Conservation (phyloP, 345 rosid species). For the Eucalyptus microcorys region DNA sequence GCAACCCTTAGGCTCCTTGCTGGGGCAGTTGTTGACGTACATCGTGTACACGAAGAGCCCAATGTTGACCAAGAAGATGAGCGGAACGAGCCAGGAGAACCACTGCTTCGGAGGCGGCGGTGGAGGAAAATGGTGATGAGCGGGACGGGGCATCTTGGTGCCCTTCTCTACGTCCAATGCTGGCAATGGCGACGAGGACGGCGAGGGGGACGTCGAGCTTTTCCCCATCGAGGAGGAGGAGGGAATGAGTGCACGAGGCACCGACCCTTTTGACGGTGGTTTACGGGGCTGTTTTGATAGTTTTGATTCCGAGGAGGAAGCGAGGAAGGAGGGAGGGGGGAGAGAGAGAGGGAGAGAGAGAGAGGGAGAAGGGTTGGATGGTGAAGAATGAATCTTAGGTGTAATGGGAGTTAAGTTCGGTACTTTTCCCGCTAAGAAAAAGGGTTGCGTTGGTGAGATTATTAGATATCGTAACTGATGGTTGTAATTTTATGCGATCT, state of each 20-base stretch:
- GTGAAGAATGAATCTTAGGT: slow-evolving; percentile 4
- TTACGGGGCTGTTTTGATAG: not conserved
- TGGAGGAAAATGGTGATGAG: slow-evolving; percentile 20
- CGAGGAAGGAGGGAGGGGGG: not conserved
- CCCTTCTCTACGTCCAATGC: slow-evolving; percentile 10
- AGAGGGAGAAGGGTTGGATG: slow-evolving; percentile 1
- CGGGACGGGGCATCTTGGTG: not conserved
- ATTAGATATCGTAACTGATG: not conserved
- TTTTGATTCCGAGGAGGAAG: not conserved
- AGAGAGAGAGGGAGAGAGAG: not conserved
- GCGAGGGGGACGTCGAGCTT: slow-evolving; percentile 1
- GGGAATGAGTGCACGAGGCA: not conserved
- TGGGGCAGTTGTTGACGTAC: slow-evolving; percentile 66
- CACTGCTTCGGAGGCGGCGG: slow-evolving; percentile 40
- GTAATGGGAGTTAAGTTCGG: slow-evolving; percentile 15
- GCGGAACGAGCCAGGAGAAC: slow-evolving; percentile 62
- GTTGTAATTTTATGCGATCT: not conserved
- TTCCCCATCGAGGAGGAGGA: slow-evolving; percentile 20
- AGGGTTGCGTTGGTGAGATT: not conserved
- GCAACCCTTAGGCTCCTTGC: not conserved
- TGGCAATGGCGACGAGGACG: not conserved
- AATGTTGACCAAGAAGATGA: slow-evolving; percentile 31
- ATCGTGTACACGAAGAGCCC: slow-evolving; percentile 36
- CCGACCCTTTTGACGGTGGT: not conserved
- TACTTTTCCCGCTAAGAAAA: not conserved